phyloP scores from a whole-genome alignment of 2,329 filamentous ascomycete genomes.

The Fusarium temperatum region DNA sequence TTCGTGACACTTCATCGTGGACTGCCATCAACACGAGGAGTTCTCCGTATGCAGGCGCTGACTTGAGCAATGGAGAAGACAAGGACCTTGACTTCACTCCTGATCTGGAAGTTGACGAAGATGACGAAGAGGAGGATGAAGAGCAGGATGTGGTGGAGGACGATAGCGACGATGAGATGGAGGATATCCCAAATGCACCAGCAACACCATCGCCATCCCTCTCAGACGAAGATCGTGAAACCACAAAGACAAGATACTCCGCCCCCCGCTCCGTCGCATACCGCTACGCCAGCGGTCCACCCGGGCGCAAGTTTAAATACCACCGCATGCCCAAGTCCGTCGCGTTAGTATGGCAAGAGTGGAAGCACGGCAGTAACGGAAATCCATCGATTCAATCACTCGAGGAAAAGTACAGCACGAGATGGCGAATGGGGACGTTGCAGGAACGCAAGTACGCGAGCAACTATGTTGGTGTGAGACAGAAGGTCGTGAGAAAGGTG shows the following conservation, averaged over 20 bases:
- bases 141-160: background rate
- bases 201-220: background rate
- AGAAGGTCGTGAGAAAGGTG: conserved; percentile 32
- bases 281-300: conserved; percentile 31
- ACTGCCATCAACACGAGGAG: background rate
- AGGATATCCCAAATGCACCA: background rate
- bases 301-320: conserved; percentile 31
- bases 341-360: conserved; percentile 36
- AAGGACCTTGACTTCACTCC: background rate
- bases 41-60: background rate
- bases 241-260: conserved; percentile 28
- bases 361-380: conserved; percentile 32
- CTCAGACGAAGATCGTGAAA: background rate
- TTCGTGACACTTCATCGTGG: background rate
- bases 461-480: conserved; percentile 40
- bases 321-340: conserved; percentile 39
- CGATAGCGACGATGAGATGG: background rate
- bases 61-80: background rate
- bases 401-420: conserved; percentile 29
- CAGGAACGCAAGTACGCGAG: conserved; percentile 40
- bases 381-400: conserved; percentile 36
- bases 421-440: conserved; percentile 29
- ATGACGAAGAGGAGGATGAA: background rate
- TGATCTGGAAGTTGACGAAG: background rate
- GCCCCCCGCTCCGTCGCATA: conserved; percentile 20